Evolutionary conservation across 371 early-diverging fungal genomes (phyloP).

Genomic region (Apophysomyces sp.): DNA sequence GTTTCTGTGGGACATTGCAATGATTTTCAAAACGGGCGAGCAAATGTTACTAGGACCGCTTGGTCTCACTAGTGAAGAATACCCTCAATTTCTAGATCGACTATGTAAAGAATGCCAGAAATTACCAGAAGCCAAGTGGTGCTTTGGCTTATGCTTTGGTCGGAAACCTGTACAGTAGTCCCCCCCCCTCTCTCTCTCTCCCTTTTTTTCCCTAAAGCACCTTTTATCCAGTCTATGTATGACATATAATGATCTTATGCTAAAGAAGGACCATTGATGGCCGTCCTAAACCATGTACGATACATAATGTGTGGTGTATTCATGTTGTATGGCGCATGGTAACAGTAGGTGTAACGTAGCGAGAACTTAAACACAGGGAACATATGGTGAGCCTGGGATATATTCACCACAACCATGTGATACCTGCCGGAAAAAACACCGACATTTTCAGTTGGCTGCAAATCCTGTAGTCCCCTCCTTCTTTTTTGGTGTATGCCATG

Average conservation of each 20-base stretch:
- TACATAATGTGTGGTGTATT: too few relatives aligned
- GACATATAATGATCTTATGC: not conserved
- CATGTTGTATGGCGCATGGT: too few relatives aligned
- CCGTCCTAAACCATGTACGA: too few relatives aligned
- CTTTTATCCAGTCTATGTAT: not conserved
- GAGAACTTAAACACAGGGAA: too few relatives aligned
- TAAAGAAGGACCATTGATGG: too few relatives aligned
- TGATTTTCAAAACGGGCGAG: constrained; percentile 15
- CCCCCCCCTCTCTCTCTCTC: not conserved
- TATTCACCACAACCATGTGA: constrained; percentile 2
- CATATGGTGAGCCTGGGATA: too few relatives aligned
- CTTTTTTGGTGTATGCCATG: constrained; percentile 14
- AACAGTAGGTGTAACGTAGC: too few relatives aligned
- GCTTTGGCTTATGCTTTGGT: constrained; percentile 10
- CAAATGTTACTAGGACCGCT: constrained; percentile 19
- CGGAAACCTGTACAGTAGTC: constrained; percentile 5
- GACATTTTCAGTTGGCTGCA: too few relatives aligned
- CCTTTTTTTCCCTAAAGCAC: not conserved
- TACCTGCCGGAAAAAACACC: not conserved
- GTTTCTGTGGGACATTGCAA: constrained; percentile 18
- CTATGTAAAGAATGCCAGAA: constrained; percentile 16
- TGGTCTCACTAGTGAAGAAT: constrained; percentile 16
- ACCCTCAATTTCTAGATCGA: constrained; percentile 12
- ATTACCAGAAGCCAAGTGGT: constrained; percentile 13
- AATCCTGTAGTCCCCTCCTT: not conserved